Conservation (phyloP, 1,139 yeast genomes). For the Williopsis jadinii region DNA sequence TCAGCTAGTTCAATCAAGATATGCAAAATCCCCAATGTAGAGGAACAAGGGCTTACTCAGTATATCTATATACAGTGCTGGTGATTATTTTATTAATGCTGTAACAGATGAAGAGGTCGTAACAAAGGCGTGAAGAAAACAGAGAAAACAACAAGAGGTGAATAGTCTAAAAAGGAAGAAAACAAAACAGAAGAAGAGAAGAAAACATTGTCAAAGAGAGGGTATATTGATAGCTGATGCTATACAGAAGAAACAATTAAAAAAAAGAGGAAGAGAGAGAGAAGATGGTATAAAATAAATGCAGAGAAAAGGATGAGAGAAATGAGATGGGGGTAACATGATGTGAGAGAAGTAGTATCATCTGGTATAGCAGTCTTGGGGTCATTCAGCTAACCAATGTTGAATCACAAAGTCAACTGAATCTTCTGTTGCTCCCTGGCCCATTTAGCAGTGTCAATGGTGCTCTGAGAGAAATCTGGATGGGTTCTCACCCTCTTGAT, state of each 20-base stretch:
- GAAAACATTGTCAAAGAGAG: background rate
- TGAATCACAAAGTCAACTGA: slow-evolving; percentile 17
- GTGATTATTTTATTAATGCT: background rate
- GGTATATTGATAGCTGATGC: slow-evolving; percentile 3
- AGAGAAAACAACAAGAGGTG: background rate
- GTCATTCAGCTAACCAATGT: too few relatives aligned
- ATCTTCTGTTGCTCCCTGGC: slow-evolving; percentile 66
- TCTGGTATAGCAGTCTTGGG: too few relatives aligned
- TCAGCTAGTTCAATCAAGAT: too few relatives aligned
- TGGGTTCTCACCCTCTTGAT: slow-evolving; percentile 69
- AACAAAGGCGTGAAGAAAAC: background rate
- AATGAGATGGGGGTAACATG: background rate
- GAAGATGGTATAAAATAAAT: background rate
- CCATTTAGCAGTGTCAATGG: slow-evolving; percentile 92
- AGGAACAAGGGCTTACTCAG: too few relatives aligned
- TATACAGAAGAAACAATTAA: slow-evolving; percentile 1
- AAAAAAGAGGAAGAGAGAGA: background rate
- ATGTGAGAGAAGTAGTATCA: background rate
- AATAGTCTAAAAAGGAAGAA: background rate
- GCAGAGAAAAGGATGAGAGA: background rate
- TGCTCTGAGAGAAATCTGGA: slow-evolving; percentile 50
- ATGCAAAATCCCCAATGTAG: too few relatives aligned
- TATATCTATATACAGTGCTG: too few relatives aligned
- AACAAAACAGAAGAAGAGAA: background rate
- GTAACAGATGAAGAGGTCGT: background rate